phyloP scores from a whole-genome alignment of 129 eudicot genomes.

The Sambucus nigra region DNA sequence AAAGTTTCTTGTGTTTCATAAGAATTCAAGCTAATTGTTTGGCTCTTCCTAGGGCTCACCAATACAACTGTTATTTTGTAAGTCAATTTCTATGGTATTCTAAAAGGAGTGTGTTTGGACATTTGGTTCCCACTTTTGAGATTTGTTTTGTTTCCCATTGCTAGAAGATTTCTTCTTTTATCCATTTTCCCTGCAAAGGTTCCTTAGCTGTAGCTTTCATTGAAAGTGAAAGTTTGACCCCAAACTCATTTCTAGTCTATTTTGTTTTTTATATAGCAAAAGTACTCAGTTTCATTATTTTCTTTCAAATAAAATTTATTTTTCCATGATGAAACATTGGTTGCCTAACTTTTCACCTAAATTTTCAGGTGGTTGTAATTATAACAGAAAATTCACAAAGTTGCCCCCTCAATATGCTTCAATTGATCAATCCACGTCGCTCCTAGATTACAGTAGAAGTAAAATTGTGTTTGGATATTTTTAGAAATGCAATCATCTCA shows the following conservation, averaged over 20 bases:
- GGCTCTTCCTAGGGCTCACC: neutral
- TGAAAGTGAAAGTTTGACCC: constrained; percentile 58
- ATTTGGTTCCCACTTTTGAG: constrained; percentile 11
- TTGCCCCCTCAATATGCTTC: neutral
- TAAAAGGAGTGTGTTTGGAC: constrained; percentile 11
- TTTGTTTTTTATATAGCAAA: constrained; percentile 34
- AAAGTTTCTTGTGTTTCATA: neutral
- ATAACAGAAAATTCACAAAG: neutral
- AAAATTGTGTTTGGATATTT: neutral
- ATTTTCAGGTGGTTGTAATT: neutral
- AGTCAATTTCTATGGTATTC: neutral
- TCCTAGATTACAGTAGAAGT: neutral
- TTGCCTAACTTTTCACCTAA: constrained; percentile 14
- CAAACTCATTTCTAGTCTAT: constrained; percentile 28
- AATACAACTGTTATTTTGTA: neutral
- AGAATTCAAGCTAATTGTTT: neutral
- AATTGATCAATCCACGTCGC: too few relatives aligned
- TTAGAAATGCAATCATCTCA: neutral
- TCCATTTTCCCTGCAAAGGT: constrained; percentile 37
- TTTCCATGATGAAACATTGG: neutral
- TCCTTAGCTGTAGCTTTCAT: constrained; percentile 74
- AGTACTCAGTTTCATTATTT: constrained; percentile 5
- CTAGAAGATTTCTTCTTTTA: constrained; percentile 15
- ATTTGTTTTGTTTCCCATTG: constrained; percentile 24
- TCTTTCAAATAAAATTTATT: neutral